Evolutionary conservation across 805 yeast genomes (phyloP).

Genomic region (Zygosaccharomyces rouxii): DNA sequence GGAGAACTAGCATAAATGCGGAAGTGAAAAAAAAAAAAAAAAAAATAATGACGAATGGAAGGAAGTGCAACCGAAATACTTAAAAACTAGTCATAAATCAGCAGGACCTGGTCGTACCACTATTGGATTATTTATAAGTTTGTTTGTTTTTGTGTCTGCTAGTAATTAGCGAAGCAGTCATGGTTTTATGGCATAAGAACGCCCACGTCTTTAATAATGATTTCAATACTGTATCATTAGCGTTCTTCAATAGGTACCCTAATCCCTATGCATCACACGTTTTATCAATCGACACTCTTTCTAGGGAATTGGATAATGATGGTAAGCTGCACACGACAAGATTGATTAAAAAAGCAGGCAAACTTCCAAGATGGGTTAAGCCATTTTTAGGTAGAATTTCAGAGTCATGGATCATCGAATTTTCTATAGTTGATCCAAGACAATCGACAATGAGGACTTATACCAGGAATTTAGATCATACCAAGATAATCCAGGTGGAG

Average conservation of each 20-base stretch:
- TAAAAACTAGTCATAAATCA: not conserved
- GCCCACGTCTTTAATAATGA: slow-evolving; percentile 56
- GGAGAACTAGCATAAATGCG: not conserved
- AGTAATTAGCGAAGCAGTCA: slow-evolving; percentile 20
- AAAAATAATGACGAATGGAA: not conserved
- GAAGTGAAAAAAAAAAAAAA: not conserved
- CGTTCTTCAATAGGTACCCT: slow-evolving; percentile 68
- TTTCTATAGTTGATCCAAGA: slow-evolving; percentile 64
- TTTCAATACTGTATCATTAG: slow-evolving; percentile 69
- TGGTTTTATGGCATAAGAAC: slow-evolving; percentile 62
- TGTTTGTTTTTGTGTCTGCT: not conserved
- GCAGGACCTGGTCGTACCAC: not conserved
- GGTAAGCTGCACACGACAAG: slow-evolving; percentile 71
- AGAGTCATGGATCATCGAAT: slow-evolving; percentile 79
- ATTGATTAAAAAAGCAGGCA: slow-evolving; percentile 71
- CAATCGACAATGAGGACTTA: slow-evolving; percentile 56
- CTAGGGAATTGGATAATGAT: slow-evolving; percentile 49
- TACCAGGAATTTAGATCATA: slow-evolving; percentile 81
- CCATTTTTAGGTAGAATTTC: slow-evolving; percentile 69
- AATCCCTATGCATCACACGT: slow-evolving; percentile 85
- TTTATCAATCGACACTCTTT: slow-evolving; percentile 72
- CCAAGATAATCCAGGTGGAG: slow-evolving; percentile 69
- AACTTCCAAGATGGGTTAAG: slow-evolving; percentile 72
- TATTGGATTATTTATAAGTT: not conserved
- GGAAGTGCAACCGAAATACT: not conserved